Conservation (phyloP, 352 stramenopile species). For the Globisporangium paroecandrum region DNA sequence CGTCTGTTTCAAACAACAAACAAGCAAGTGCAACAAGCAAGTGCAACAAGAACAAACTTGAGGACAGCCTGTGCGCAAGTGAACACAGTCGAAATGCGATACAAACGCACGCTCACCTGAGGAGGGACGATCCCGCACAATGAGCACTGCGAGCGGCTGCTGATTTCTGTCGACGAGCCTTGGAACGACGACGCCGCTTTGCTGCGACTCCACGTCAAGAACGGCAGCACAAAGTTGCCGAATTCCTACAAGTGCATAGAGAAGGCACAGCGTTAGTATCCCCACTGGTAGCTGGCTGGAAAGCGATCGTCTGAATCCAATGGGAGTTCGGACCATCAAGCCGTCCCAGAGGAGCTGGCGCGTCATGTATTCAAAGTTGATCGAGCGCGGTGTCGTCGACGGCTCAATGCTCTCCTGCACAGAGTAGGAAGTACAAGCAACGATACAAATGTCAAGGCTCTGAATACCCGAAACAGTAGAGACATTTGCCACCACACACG, state of each 20-base stretch:
- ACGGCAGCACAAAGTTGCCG: conserved; percentile 66
- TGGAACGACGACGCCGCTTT: conserved; percentile 21
- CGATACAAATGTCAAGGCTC: neutral
- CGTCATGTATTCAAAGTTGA: conserved; percentile 89
- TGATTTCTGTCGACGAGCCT: conserved; percentile 4
- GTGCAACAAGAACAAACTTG: neutral
- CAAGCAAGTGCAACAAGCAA: too few relatives aligned
- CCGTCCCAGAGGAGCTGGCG: conserved; percentile 79
- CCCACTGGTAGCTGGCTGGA: too few relatives aligned
- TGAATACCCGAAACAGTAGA: neutral
- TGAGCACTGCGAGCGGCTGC: conserved; percentile 39
- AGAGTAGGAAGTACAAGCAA: neutral
- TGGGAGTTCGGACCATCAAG: conserved; percentile 51
- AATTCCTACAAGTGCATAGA: conserved; percentile 52
- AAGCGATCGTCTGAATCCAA: too few relatives aligned
- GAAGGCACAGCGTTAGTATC: neutral
- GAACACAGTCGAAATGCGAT: neutral
- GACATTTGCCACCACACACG: neutral
- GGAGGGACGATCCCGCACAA: conserved; percentile 59
- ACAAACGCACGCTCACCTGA: conserved; percentile 25
- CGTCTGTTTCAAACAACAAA: conserved; percentile 32
- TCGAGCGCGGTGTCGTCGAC: conserved; percentile 52
- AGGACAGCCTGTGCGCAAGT: neutral
- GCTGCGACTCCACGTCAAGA: conserved; percentile 64
- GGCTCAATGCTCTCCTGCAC: conserved; percentile 51